Evolutionary conservation across 2,329 filamentous ascomycete species (phyloP).

Genomic region (Verticillium isaacii): DNA sequence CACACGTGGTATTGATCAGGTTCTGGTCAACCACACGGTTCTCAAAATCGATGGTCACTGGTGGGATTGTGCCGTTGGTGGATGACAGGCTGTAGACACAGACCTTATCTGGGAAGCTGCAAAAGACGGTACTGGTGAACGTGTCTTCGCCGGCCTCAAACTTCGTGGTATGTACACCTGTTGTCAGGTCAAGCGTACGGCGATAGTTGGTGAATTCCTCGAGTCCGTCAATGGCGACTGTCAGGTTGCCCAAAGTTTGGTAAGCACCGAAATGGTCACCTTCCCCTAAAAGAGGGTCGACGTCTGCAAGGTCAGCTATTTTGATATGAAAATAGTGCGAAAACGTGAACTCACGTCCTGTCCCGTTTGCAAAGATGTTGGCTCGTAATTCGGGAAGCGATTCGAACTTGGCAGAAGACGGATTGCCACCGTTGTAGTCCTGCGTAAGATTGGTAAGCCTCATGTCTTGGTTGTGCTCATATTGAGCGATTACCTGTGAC

Average conservation of each 20-base stretch:
- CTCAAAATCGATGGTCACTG: conserved; percentile 32
- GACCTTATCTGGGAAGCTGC: conserved; percentile 35
- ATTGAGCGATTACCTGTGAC: conserved; percentile 20
- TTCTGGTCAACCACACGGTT: conserved; percentile 29
- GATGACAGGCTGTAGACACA: conserved; percentile 17
- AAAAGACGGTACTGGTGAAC: conserved; percentile 28
- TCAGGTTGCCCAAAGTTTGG: conserved; percentile 40
- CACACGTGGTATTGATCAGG: conserved; percentile 26
- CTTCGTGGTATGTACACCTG: conserved; percentile 30
- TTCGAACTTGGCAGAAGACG: conserved; percentile 23
- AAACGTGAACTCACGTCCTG: conserved; percentile 28
- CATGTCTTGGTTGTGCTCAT: too few relatives aligned
- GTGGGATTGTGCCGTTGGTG: conserved; percentile 26
- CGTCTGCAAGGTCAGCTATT: conserved; percentile 16
- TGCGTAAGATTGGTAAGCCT: conserved; percentile 5
- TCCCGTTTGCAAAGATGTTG: conserved; percentile 42
- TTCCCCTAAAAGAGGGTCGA: conserved; percentile 31
- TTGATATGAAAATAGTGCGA: too few relatives aligned
- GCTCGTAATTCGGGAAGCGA: conserved; percentile 36
- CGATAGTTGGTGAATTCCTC: conserved; percentile 26
- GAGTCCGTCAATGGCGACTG: conserved; percentile 28
- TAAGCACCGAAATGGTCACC: conserved; percentile 38
- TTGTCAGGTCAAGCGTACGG: conserved; percentile 36
- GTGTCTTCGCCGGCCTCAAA: conserved; percentile 21
- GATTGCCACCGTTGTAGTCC: conserved; percentile 43